Percentiles rank a stretch among this genome's conserved stretches.
Evolutionary conservation across 208 protist species (phyloP).

Genomic region (Herpetomonas muscarum): DNA sequence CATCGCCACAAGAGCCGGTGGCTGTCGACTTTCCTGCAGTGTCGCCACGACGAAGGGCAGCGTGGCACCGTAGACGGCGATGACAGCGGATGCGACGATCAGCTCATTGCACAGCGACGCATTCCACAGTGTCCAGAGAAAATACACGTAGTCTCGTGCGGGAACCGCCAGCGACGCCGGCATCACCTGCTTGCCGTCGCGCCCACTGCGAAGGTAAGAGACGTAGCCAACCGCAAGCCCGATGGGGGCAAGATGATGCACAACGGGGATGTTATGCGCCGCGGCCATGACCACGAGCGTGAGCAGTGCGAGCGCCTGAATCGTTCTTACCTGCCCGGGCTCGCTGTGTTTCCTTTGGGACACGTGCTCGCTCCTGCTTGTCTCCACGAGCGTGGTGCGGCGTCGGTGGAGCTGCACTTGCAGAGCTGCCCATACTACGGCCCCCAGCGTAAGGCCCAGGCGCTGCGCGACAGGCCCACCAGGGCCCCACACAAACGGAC

Average conservation of each 20-base stretch:
- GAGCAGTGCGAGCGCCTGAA: conserved; percentile 1
- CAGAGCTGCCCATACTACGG: not conserved
- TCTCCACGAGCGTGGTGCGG: not conserved
- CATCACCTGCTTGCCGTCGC: not conserved
- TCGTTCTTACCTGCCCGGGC: too few species aligned
- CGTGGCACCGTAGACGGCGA: conserved; percentile 33
- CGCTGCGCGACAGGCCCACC: conserved; percentile 13
- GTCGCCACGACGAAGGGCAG: conserved; percentile 21
- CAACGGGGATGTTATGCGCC: conserved; percentile 30
- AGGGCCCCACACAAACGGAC: not conserved
- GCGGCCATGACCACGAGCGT: conserved; percentile 11
- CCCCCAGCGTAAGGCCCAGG: conserved; percentile 18
- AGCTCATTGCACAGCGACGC: conserved; percentile 51
- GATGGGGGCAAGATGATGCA: conserved; percentile 47
- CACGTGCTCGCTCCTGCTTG: too few species aligned
- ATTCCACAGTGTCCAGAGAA: conserved; percentile 45
- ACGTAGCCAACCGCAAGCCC: conserved; percentile 13
- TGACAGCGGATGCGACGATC: conserved; percentile 26
- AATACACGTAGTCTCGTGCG: conserved; percentile 23
- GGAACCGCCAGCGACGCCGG: too few species aligned
- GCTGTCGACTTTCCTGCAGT: conserved; percentile 5
- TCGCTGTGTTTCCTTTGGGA: too few species aligned
- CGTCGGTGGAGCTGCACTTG: not conserved
- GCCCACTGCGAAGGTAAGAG: not conserved
- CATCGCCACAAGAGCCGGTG: conserved; percentile 21